These are phyloP conservation scores for Claviceps sp. DNA, from an alignment of 2,329 filamentous ascomycete genomes.

Conservation along the genomic window DNA sequence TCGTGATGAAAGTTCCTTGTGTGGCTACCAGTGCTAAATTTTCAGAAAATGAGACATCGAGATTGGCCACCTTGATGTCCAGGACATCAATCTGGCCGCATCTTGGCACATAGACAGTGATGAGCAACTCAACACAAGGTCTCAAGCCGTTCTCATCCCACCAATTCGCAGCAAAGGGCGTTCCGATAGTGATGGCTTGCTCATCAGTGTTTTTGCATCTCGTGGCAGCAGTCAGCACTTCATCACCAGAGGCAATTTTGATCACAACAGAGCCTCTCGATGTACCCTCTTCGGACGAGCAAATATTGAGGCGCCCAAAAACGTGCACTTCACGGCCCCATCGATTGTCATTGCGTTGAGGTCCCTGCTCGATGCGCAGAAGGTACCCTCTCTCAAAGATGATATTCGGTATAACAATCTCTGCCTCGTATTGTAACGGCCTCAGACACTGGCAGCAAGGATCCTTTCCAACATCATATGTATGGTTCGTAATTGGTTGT, in stretches of 20 bases:
- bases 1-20: conserved; percentile 18
- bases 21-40: conserved; percentile 24
- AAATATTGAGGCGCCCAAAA: conserved; percentile 32
- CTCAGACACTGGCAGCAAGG: too few species aligned
- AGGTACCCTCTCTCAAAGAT: conserved; percentile 21
- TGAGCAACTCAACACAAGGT: conserved; percentile 16
- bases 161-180: conserved; percentile 23
- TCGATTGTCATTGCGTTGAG: conserved; percentile 10
- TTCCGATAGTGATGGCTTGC: conserved; percentile 27
- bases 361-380: conserved; percentile 27
- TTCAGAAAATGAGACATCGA: conserved; percentile 26
- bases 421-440: not conserved
- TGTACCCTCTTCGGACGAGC: conserved; percentile 19
- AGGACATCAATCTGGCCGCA: conserved; percentile 24
- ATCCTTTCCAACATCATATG: conserved; percentile 3
- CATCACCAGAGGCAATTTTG: conserved; percentile 32
- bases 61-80: conserved; percentile 21
- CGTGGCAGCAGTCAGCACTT: conserved; percentile 21
- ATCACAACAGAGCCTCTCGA: conserved; percentile 27
- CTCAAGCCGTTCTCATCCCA: conserved; percentile 12
- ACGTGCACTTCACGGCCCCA: conserved; percentile 22
- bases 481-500: too few species aligned
- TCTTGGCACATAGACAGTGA: conserved; percentile 33
- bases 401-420: conserved; percentile 11
- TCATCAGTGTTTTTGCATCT: conserved; percentile 10